A percentile compares a stretch with the other conserved stretches of the same genome.
Conservation (phyloP, 352 stramenopile genomes). For the Pythium sp. region DNA sequence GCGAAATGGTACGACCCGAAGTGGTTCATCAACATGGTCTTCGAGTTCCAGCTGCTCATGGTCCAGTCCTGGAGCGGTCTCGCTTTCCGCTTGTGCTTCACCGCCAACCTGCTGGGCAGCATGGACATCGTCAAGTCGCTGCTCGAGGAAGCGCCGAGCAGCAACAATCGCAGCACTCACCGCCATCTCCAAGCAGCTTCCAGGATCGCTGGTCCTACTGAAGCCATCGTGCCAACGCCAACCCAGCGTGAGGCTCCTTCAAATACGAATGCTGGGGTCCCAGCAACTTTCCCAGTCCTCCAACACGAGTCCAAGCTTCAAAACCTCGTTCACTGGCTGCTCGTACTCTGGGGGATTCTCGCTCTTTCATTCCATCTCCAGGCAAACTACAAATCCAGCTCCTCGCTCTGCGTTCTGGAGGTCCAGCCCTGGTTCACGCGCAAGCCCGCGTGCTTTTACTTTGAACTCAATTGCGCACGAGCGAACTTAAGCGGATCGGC, state of each 20-base stretch:
- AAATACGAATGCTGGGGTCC: background rate
- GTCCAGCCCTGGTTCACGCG: conserved; percentile 29
- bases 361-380: conserved; percentile 23
- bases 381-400: background rate
- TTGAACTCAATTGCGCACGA: conserved; percentile 25
- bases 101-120: conserved; percentile 28
- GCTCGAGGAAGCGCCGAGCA: conserved; percentile 6
- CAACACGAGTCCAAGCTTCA: background rate
- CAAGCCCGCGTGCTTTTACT: conserved; percentile 25
- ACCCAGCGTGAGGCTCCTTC: background rate
- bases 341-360: conserved; percentile 14
- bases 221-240: background rate
- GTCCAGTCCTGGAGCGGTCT: conserved; percentile 35
- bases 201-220: background rate
- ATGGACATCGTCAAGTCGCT: conserved; percentile 37
- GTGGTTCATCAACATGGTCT: conserved; percentile 28
- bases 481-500: conserved; percentile 9
- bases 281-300: background rate
- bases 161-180: background rate
- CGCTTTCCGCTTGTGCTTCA: conserved; percentile 31
- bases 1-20: conserved; percentile 23
- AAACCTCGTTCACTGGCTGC: conserved; percentile 9
- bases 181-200: background rate
- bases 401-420: conserved; percentile 24
- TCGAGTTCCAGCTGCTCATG: conserved; percentile 22